A percentile compares a stretch with the other conserved stretches of the same genome.
Evolutionary conservation across 2,329 filamentous ascomycete species (phyloP).

Genomic region (Pyricularia sp.): DNA sequence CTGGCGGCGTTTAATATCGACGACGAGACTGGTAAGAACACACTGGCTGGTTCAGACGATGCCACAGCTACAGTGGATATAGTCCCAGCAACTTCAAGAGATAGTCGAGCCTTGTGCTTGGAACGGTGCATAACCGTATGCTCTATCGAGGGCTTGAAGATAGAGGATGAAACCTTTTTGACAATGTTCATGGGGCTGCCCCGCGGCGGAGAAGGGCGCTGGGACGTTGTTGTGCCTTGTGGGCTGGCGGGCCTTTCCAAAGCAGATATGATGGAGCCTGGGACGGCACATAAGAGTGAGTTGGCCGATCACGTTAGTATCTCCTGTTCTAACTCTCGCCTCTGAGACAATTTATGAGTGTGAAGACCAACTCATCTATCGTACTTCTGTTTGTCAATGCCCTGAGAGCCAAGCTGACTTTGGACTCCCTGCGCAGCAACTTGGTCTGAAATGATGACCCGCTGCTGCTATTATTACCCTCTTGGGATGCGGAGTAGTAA

Average conservation of each 20-base stretch:
- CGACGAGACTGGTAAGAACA: conserved; percentile 9
- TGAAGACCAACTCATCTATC: not conserved
- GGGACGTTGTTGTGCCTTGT: conserved; percentile 2
- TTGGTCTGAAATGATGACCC: conserved; percentile 20
- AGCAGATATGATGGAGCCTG: conserved; percentile 16
- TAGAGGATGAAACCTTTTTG: conserved; percentile 28
- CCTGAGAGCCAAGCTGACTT: conserved; percentile 29
- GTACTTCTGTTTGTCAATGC: conserved; percentile 29
- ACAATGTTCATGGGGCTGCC: conserved; percentile 9
- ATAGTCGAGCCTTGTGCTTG: conserved; percentile 25
- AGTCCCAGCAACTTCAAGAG: conserved; percentile 11
- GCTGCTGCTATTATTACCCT: not conserved
- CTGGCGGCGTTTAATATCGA: conserved; percentile 14
- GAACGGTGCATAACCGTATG: conserved; percentile 33
- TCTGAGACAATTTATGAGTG: not conserved
- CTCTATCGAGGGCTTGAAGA: conserved; percentile 27
- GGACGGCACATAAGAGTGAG: conserved; percentile 6
- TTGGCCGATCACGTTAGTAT: not conserved
- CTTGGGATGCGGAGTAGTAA: not conserved
- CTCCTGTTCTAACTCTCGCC: not conserved
- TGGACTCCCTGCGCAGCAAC: conserved; percentile 28
- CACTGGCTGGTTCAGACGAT: not conserved
- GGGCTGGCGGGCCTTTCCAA: conserved; percentile 10
- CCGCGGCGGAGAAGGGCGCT: conserved; percentile 2
- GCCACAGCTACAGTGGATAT: conserved; percentile 5